phyloP scores from a whole-genome alignment of 2,329 filamentous ascomycete species.

The Pseudopithomyces chartarum region DNA sequence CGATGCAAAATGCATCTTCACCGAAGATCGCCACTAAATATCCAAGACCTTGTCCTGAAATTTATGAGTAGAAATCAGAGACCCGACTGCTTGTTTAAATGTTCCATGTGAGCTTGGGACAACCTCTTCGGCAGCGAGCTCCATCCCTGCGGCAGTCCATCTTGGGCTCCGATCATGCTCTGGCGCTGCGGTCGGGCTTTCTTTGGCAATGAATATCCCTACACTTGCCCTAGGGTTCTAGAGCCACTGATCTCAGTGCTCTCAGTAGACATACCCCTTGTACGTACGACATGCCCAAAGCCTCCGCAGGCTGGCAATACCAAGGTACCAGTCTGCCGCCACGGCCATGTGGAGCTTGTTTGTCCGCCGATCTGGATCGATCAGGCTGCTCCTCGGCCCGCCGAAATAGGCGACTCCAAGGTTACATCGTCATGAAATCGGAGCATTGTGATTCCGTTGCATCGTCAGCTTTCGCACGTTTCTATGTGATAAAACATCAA shows the following conservation, averaged over 20 bases:
- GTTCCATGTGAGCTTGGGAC: background rate
- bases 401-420: constrained; percentile 7
- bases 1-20: background rate
- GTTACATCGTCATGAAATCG: constrained; percentile 1
- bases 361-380: constrained; percentile 6
- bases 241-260: constrained; percentile 1
- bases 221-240: background rate
- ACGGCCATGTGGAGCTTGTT: constrained; percentile 2
- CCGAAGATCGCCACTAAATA: background rate
- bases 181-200: background rate
- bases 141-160: background rate
- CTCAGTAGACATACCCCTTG: too few species aligned
- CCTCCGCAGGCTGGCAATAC: background rate
- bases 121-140: background rate
- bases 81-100: background rate
- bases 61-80: background rate
- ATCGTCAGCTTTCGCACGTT: background rate
- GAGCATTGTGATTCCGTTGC: constrained; percentile 2
- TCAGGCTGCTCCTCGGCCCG: constrained; percentile 7
- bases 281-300: constrained; percentile 2
- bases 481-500: background rate
- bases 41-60: background rate
- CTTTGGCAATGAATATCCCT: background rate
- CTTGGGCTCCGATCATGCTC: constrained; percentile 3
- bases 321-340: background rate